Evolutionary conservation across 2,329 filamentous ascomycete genomes (phyloP).

Genomic region (Ophiostoma montium): DNA sequence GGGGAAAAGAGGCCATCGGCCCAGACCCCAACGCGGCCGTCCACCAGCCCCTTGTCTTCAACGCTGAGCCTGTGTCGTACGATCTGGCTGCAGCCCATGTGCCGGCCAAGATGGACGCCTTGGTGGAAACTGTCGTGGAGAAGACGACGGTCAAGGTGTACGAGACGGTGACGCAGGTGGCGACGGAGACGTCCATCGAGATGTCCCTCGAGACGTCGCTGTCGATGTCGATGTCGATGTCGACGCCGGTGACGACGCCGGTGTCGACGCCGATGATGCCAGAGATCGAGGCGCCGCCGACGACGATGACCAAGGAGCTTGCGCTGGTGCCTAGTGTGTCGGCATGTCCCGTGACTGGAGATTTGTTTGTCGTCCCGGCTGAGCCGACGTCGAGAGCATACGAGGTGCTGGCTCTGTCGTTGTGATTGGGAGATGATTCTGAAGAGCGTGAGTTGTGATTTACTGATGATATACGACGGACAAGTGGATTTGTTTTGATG

Average conservation of each 20-base stretch:
- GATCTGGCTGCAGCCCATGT: no score
- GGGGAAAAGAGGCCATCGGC: no score
- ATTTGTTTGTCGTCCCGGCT: no score
- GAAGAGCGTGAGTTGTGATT: not conserved
- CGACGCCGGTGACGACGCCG: no score
- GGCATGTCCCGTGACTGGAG: no score
- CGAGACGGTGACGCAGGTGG: constrained; percentile 15
- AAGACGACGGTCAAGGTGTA: constrained; percentile 15
- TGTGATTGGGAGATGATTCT: no score
- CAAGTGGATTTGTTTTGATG: not conserved
- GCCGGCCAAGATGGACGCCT: not conserved
- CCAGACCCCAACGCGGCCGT: not conserved
- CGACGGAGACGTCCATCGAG: constrained; percentile 7
- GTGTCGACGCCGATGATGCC: no score
- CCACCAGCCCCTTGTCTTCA: not conserved
- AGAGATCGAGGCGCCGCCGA: no score
- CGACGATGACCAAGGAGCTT: not conserved
- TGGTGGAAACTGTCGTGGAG: constrained; percentile 13
- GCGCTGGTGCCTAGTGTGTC: no score
- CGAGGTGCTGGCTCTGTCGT: not conserved
- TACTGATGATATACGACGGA: no score
- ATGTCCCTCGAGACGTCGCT: not conserved
- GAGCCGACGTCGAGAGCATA: no score
- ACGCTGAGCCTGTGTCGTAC: not conserved
- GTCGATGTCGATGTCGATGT: no score